phyloP scores from a whole-genome alignment of 2,329 filamentous ascomycete species.

The Tolypocladium capitatum region DNA sequence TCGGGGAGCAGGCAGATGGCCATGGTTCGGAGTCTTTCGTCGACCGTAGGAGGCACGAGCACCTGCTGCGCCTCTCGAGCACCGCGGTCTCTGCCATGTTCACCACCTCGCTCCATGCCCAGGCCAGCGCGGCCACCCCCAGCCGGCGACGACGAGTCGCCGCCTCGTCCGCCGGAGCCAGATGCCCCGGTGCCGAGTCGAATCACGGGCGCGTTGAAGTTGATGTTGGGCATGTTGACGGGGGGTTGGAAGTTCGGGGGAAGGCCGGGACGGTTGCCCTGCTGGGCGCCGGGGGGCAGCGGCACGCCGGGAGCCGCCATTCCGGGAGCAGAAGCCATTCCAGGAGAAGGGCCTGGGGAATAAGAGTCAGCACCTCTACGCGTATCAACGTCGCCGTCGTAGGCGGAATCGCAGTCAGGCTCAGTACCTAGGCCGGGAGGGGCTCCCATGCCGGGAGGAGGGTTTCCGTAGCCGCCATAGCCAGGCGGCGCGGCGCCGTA shows the following conservation, averaged over 20 bases:
- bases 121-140: conserved; percentile 31
- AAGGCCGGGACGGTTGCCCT: conserved; percentile 68
- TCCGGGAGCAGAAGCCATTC: conserved; percentile 68
- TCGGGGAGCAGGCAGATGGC: conserved; percentile 81
- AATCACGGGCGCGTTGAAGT: conserved; percentile 94
- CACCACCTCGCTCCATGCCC: conserved; percentile 52
- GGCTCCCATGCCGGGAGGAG: conserved; percentile 56
- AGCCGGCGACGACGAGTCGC: conserved; percentile 16
- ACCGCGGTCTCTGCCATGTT: conserved; percentile 49
- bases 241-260: conserved; percentile 79
- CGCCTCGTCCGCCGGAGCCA: conserved; percentile 29
- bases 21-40: conserved; percentile 84
- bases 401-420: neutral
- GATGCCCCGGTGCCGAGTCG: conserved; percentile 75
- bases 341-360: conserved; percentile 56
- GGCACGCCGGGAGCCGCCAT: conserved; percentile 68
- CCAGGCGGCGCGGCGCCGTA: conserved; percentile 67
- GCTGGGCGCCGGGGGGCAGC: conserved; percentile 52
- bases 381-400: neutral
- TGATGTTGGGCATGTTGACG: conserved; percentile 89
- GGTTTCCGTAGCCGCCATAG: conserved; percentile 54
- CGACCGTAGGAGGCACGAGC: conserved; percentile 68
- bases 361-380: conserved; percentile 1
- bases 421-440: conserved; percentile 71
- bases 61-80: conserved; percentile 57